A percentile compares a stretch with the other conserved stretches of the same genome.
These are phyloP conservation scores for Cystobasidiaceae sp. DNA, from an alignment of 1,284 basidiomycete species.

Conservation along the genomic window DNA sequence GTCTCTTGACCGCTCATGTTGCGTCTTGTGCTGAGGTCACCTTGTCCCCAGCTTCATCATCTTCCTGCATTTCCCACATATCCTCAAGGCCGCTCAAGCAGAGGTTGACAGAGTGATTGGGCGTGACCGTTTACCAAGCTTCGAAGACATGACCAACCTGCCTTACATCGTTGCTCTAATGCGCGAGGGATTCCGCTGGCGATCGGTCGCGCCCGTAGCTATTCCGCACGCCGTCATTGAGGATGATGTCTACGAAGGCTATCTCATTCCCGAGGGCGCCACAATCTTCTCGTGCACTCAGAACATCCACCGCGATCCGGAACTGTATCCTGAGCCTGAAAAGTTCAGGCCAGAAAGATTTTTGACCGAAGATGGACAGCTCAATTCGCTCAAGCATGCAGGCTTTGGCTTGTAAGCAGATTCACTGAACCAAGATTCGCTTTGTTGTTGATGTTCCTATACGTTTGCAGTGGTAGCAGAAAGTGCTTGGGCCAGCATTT, in stretches of 20 bases:
- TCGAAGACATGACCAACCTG: conserved; percentile 40
- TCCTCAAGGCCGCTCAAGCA: conserved; percentile 29
- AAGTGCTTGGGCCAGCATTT: conserved; percentile 11
- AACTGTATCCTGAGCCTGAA: conserved; percentile 34
- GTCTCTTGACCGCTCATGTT: background rate
- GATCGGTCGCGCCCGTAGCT: conserved; percentile 42
- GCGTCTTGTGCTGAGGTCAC: background rate
- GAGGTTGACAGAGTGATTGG: conserved; percentile 30
- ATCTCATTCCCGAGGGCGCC: conserved; percentile 43
- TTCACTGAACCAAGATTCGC: background rate
- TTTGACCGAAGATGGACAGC: conserved; percentile 17
- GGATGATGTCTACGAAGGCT: conserved; percentile 44
- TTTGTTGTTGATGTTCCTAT: background rate
- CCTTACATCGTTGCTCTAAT: conserved; percentile 43
- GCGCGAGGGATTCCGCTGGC: conserved; percentile 44
- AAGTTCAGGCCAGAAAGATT: conserved; percentile 34
- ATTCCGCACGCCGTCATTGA: conserved; percentile 35
- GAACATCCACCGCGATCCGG: conserved; percentile 33
- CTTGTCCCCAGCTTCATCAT: background rate
- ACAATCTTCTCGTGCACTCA: conserved; percentile 37
- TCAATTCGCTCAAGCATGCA: conserved; percentile 23
- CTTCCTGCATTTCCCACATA: conserved; percentile 1
- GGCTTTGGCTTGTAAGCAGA: background rate
- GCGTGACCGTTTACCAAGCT: conserved; percentile 47
- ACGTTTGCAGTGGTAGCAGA: background rate